Evolutionary conservation across 805 yeast genomes (phyloP), one percentile per base, ranked within the genome.

Genomic region (Candida andamanensis): DNA sequence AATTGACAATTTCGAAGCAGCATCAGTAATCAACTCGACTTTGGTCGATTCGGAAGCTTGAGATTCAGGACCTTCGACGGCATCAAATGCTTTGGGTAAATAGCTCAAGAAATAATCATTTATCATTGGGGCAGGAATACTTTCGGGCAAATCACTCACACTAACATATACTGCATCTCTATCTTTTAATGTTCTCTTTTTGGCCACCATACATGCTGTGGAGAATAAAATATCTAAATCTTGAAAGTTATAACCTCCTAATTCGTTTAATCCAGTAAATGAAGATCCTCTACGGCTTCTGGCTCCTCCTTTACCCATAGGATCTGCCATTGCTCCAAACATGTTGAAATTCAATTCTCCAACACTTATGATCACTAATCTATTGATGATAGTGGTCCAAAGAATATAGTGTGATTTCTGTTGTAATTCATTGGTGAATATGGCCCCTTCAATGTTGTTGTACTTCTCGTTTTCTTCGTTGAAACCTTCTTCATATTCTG

Each of bases 211-310:
- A 22, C 51, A 42, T 4, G 67, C 67, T 2, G 50, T 36, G 6
- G 45, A 40, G 26, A 63, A 40, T 34, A 63, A 48, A 9, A 62
- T 39, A 37, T 57, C 64, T 36, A 60, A 49, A 39, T 63, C 69
- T 34, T 60, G 66, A 48, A 63, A 63, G 35, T 61, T 62, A 40
- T 42, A 47, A 2, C 65, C 67, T n/a, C 65, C 67, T 38, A 62
- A 46, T 4, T 61, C 68, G 42, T 59, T 58, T 19, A 62, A 32
- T 4, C 61, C 61, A 5, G 62, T 47, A 35, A 60, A 58, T 15
- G 67, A 60, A n/a, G 63, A 56, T 9, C 62, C 53, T 17, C 68
- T 41, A 26, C 60, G 41, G 26, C 37, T 19, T 22, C 29, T 30
- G 5, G 32, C 35, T 6, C 41, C 37, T 17, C 46, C 47, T 13